phyloP scores from a whole-genome alignment of 202 grass and related monocot species.

The Schoenoplectus triqueter region DNA sequence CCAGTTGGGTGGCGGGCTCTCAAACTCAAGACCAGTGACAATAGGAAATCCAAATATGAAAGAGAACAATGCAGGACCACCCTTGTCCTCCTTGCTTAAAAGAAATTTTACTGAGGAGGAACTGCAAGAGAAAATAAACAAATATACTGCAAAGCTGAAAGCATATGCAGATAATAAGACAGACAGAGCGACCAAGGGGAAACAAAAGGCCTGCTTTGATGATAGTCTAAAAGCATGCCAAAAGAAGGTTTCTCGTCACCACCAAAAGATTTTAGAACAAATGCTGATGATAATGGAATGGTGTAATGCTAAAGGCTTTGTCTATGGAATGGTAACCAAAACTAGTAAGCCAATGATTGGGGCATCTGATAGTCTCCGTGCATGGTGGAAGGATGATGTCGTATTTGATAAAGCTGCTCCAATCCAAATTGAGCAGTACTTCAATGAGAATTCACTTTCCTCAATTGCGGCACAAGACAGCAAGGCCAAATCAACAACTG shows the following conservation, averaged over 20 bases:
- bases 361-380: slow-evolving; percentile 10
- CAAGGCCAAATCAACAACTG: neutral
- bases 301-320: slow-evolving; percentile 17
- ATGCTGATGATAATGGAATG: slow-evolving; percentile 25
- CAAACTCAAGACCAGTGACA: neutral
- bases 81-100: neutral
- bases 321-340: slow-evolving; percentile 32
- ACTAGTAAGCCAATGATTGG: neutral
- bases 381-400: slow-evolving; percentile 36
- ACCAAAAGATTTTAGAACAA: slow-evolving; percentile 39
- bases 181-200: neutral
- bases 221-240: neutral
- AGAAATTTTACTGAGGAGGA: neutral
- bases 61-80: neutral
- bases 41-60: neutral
- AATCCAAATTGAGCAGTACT: neutral
- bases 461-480: neutral
- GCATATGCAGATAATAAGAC: neutral
- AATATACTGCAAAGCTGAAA: neutral
- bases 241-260: slow-evolving; percentile 37
- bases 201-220: neutral
- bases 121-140: slow-evolving; percentile 4
- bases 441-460: neutral
- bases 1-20: neutral
- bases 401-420: slow-evolving; percentile 30